These are phyloP conservation scores for Apiospora pterosperma DNA, from an alignment of 2,329 filamentous ascomycete species.

Conservation along the genomic window DNA sequence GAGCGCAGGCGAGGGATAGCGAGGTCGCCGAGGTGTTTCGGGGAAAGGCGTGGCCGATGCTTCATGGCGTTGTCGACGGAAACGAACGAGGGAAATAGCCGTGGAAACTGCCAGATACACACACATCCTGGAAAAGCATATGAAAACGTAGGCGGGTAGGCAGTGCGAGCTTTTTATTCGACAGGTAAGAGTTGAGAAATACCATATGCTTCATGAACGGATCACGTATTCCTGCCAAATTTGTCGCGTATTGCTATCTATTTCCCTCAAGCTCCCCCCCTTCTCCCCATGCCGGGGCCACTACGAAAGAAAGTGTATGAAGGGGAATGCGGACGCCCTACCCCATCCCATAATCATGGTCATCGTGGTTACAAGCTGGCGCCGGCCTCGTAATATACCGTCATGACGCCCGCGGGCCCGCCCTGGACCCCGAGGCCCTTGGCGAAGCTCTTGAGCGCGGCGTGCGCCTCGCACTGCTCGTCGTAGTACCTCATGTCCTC, in stretches of 20 bases:
- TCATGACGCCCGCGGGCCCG: conserved; percentile 15
- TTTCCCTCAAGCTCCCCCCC: too few relatives aligned
- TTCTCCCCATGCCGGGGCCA: too few relatives aligned
- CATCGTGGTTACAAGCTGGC: neutral
- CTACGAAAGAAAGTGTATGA: neutral
- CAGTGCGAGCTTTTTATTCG: too few relatives aligned
- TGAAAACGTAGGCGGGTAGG: too few relatives aligned
- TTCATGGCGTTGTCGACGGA: too few relatives aligned
- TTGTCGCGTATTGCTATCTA: too few relatives aligned
- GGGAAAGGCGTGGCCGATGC: neutral
- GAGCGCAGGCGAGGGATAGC: neutral
- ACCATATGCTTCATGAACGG: too few relatives aligned
- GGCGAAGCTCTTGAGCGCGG: conserved; percentile 14
- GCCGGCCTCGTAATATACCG: conserved; percentile 13
- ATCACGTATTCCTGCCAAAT: too few relatives aligned
- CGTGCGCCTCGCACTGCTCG: conserved; percentile 24
- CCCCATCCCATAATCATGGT: neutral
- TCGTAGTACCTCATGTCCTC: conserved; percentile 60
- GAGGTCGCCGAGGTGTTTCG: neutral
- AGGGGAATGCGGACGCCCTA: neutral
- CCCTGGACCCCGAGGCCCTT: conserved; percentile 12
- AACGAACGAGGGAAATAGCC: too few relatives aligned
- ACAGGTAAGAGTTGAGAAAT: too few relatives aligned
- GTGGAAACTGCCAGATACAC: too few relatives aligned
- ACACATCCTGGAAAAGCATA: too few relatives aligned